Conservation (phyloP, 768 basidiomycete species). For the Leccinum uliginosum region DNA sequence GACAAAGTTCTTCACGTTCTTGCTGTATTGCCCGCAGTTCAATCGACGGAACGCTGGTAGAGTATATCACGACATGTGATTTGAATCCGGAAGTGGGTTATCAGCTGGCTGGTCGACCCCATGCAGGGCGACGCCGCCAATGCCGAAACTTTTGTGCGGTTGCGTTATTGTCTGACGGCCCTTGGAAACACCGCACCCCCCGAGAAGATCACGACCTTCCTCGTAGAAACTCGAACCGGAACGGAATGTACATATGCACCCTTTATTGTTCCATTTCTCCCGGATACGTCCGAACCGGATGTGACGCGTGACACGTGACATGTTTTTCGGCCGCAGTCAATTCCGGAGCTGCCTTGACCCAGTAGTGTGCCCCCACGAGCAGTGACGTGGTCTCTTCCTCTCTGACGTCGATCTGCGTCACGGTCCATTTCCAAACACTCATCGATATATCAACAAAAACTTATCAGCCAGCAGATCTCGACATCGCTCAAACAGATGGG, state of each 20-base stretch:
- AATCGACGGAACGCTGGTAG: background rate
- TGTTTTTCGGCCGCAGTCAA: no score
- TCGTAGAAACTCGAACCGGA: background rate
- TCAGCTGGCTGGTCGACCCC: background rate
- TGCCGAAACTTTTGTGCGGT: background rate
- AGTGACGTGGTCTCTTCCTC: no score
- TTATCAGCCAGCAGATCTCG: background rate
- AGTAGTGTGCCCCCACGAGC: no score
- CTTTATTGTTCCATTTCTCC: background rate
- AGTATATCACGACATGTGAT: background rate
- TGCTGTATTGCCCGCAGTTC: slow-evolving; percentile 1
- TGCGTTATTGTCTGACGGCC: background rate
- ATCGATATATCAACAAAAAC: background rate
- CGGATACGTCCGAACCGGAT: background rate
- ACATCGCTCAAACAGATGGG: background rate
- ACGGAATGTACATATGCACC: no score
- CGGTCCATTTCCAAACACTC: background rate
- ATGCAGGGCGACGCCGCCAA: background rate
- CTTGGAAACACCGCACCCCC: background rate
- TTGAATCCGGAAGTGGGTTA: background rate
- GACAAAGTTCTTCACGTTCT: slow-evolving; percentile 10
- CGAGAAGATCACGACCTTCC: background rate
- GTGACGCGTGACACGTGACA: background rate
- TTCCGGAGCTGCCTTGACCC: no score
- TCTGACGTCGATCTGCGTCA: background rate